These are phyloP conservation scores for Penicillium sp. DNA, from an alignment of 2,329 filamentous ascomycete species.

Conservation along the genomic window DNA sequence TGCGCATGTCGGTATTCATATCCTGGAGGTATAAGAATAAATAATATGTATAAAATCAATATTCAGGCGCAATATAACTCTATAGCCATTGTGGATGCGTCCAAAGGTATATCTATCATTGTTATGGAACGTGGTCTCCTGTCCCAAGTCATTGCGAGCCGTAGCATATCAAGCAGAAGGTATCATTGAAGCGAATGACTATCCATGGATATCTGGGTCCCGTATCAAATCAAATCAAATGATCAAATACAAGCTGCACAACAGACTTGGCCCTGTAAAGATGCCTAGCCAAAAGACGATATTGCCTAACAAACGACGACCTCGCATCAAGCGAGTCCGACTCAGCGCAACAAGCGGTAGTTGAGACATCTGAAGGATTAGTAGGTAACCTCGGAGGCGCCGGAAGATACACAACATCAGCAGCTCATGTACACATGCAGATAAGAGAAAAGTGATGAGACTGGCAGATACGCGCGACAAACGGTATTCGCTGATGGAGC, in stretches of 20 bases:
- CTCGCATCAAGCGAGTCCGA: slow-evolving; percentile 62
- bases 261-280: slow-evolving; percentile 70
- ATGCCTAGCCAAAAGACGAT: slow-evolving; percentile 74
- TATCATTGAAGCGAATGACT: not conserved
- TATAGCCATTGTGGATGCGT: not conserved
- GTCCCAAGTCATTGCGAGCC: not conserved
- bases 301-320: slow-evolving; percentile 64
- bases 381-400: slow-evolving; percentile 18
- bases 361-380: slow-evolving; percentile 68
- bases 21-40: not conserved
- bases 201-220: not conserved
- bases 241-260: slow-evolving; percentile 49
- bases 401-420: slow-evolving; percentile 77
- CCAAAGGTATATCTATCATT: not conserved
- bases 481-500: slow-evolving; percentile 69
- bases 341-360: slow-evolving; percentile 67
- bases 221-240: slow-evolving; percentile 4
- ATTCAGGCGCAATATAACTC: not conserved
- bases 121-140: not conserved
- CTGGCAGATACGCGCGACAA: slow-evolving; percentile 69
- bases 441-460: slow-evolving; percentile 71
- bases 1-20: not conserved
- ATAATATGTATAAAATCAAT: not conserved
- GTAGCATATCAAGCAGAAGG: not conserved
- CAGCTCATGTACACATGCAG: slow-evolving; percentile 69